Evolutionary conservation across 1,139 yeast species (phyloP), one percentile per base, ranked within the genome.

Genomic region (Taphrina deformans): DNA sequence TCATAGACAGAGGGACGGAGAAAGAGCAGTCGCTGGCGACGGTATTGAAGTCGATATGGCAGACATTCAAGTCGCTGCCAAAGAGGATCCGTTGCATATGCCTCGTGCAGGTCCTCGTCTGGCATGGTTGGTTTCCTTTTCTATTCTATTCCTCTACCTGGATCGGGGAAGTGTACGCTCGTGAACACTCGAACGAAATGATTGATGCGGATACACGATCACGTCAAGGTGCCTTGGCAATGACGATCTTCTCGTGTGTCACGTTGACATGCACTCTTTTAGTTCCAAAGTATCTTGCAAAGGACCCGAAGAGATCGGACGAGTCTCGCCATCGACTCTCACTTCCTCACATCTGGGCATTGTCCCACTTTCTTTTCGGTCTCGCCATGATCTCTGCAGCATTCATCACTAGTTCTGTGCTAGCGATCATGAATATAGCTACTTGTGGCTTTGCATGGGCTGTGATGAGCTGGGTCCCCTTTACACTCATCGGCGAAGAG

Each of bases 111-210:
- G 79, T 81, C 62, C 79, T 79, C 71, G 84, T 84, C 0, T 81
- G 84, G 84, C 78, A 81, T 35, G 84, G 84, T 0, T 81, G 71
- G 70, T 70, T 67, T 38, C 83, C 83, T 1, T 77, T 80, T 79
- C 69, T 81, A 7, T 81, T 81, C 65, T 81, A 81, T 68, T 79
- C 83, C 1, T 80, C 83, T 2, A 80, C 83, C 0, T 81, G 65
- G 65, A 79, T 78, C 1, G 76, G 78, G 7, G 80, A 78, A 66
- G 76, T 78, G 2, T 78, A 76, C 72, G 69, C 69, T 27, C 70
- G 71, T 23, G 67, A 71, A 58, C 67, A 67, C 45, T 65, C 55
- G 26, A 65, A 31, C 5, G 67, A 45, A 4, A 45, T 53, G 0
- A 33, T 67, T 1, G 67, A 66, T 65, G 69, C 66, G 60, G 70